These are phyloP conservation scores for Chamaenerion angustifolium DNA, from an alignment of 345 rosid genomes.

Conservation along the genomic window DNA sequence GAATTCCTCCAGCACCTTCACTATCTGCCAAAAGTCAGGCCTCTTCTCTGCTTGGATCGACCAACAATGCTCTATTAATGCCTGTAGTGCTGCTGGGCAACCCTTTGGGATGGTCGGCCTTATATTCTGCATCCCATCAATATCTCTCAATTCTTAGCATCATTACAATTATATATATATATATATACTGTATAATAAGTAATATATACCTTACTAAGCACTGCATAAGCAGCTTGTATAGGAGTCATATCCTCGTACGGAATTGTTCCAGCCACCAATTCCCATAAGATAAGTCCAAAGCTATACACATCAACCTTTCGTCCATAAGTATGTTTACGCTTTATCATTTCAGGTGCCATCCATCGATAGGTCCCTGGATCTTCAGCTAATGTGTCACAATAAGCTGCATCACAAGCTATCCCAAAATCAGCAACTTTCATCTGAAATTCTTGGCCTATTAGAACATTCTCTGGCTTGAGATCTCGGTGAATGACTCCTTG, in stretches of 20 bases:
- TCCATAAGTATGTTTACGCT: constrained; percentile 57
- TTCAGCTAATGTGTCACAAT: constrained; percentile 71
- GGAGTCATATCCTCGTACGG: constrained; percentile 98
- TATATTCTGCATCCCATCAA: constrained; percentile 35
- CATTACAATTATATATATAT: neutral
- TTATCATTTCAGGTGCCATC: constrained; percentile 99
- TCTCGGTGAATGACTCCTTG: constrained; percentile 84
- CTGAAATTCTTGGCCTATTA: constrained; percentile 55
- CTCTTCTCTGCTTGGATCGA: constrained; percentile 72
- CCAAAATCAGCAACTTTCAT: constrained; percentile 94
- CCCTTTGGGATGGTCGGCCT: constrained; percentile 64
- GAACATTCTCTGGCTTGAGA: constrained; percentile 92
- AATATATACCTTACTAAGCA: constrained; percentile 68
- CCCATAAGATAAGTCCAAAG: constrained; percentile 94
- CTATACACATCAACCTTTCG: constrained; percentile 86
- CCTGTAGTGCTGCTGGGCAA: constrained; percentile 65
- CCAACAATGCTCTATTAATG: constrained; percentile 93
- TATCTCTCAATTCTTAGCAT: no score
- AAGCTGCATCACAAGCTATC: constrained; percentile 84
- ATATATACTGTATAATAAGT: neutral
- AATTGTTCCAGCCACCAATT: constrained; percentile 81
- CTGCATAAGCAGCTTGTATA: constrained; percentile 99
- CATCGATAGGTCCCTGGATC: constrained; percentile 99
- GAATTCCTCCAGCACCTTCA: constrained; percentile 80
- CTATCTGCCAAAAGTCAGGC: constrained; percentile 92